These are phyloP conservation scores for Vitis riparia DNA, from an alignment of 164 flowering plant species.

Conservation along the genomic window DNA sequence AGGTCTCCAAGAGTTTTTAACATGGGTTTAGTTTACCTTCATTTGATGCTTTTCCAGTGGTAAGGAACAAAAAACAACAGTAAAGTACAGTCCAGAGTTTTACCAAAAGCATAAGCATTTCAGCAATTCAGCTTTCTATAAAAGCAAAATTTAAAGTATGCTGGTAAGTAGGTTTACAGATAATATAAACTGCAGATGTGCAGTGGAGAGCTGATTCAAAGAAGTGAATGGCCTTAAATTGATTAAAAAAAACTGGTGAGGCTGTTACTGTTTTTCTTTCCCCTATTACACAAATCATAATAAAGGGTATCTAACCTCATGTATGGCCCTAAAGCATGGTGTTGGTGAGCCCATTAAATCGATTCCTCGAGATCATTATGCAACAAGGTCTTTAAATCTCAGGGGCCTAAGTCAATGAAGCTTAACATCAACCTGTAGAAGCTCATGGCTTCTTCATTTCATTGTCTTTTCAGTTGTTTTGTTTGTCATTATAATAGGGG, in stretches of 20 bases:
- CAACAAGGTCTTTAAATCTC: conserved; percentile 12
- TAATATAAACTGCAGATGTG: background rate
- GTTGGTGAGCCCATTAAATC: conserved; percentile 19
- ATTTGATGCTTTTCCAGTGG: too few relatives aligned
- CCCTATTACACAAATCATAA: background rate
- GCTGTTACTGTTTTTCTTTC: conserved; percentile 18
- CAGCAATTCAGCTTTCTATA: too few relatives aligned
- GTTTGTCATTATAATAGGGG: too few relatives aligned
- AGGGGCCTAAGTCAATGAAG: too few relatives aligned
- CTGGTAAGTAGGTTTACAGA: conserved; percentile 15
- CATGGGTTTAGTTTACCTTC: too few relatives aligned
- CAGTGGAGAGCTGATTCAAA: conserved; percentile 51
- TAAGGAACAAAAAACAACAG: too few relatives aligned
- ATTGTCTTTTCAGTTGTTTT: background rate
- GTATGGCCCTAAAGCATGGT: conserved; percentile 31
- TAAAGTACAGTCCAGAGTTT: too few relatives aligned
- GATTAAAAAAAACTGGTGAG: conserved; percentile 6
- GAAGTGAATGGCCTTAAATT: conserved; percentile 19
- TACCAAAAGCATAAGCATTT: too few relatives aligned
- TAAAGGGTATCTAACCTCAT: conserved; percentile 37
- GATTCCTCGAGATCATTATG: conserved; percentile 11
- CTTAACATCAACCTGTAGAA: too few relatives aligned
- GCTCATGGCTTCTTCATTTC: background rate
- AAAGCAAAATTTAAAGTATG: conserved; percentile 8
- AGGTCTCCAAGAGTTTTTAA: too few relatives aligned